Percentiles rank a stretch among this genome's conserved stretches.
Conservation (phyloP, 768 basidiomycete species). For the Lepiota venenata region DNA sequence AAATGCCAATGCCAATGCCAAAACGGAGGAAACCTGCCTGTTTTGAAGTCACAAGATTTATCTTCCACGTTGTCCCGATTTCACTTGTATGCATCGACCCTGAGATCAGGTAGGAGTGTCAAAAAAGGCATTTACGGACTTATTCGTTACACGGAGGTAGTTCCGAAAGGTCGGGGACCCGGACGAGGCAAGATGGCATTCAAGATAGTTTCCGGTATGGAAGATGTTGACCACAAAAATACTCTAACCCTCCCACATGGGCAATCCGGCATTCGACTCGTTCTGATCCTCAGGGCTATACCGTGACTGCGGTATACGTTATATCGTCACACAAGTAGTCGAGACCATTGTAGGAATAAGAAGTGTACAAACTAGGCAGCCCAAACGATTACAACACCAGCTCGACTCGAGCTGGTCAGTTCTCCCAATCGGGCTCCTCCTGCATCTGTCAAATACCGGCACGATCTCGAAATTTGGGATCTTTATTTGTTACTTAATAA, state of each 20-base stretch:
- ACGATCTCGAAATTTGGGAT: conserved; percentile 42
- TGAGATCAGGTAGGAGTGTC: conserved; percentile 21
- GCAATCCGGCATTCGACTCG: conserved; percentile 15
- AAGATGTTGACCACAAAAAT: conserved; percentile 27
- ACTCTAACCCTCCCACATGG: conserved; percentile 31
- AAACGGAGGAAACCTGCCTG: not conserved
- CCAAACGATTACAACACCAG: conserved; percentile 10
- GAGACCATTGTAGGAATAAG: conserved; percentile 15
- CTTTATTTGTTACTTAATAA: conserved; percentile 54
- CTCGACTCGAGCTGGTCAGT: conserved; percentile 11
- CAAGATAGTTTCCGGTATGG: conserved; percentile 31
- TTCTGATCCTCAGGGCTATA: conserved; percentile 40
- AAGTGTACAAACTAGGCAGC: conserved; percentile 14
- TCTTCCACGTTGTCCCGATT: conserved; percentile 16
- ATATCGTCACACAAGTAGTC: conserved; percentile 21
- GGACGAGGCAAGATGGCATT: conserved; percentile 21
- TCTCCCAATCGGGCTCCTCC: conserved; percentile 31
- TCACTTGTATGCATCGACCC: conserved; percentile 25
- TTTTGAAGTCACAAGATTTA: not conserved
- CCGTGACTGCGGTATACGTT: conserved; percentile 22
- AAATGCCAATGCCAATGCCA: conserved; percentile 2
- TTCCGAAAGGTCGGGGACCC: conserved; percentile 30
- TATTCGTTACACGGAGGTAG: conserved; percentile 29
- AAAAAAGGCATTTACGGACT: conserved; percentile 22
- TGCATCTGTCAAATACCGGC: conserved; percentile 34